A percentile compares a stretch with the other conserved stretches of the same genome.
phyloP scores from a whole-genome alignment of 2,329 filamentous ascomycete species.

The Stagonosporopsis vannaccii region DNA sequence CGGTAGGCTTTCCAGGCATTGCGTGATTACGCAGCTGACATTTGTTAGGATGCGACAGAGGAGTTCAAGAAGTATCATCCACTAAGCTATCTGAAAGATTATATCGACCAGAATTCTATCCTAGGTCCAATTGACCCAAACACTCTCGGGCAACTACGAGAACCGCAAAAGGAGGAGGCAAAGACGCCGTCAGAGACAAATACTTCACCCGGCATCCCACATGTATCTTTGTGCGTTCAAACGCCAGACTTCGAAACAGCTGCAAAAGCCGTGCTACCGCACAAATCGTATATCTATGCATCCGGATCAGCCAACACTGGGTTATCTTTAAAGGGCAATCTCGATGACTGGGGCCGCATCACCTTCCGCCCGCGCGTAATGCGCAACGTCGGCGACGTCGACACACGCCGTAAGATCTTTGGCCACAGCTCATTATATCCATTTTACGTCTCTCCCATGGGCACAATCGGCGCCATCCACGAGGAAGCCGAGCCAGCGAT shows the following conservation, averaged over 20 bases:
- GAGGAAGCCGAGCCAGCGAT: slow-evolving; percentile 47
- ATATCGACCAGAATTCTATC: slow-evolving; percentile 35
- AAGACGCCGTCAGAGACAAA: slow-evolving; percentile 27
- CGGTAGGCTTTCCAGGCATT: slow-evolving; percentile 32
- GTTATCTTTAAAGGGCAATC: slow-evolving; percentile 39
- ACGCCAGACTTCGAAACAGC: slow-evolving; percentile 44
- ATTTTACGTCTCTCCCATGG: slow-evolving; percentile 52
- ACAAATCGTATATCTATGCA: slow-evolving; percentile 45
- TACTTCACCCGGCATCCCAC: slow-evolving; percentile 34
- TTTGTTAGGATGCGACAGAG: slow-evolving; percentile 41
- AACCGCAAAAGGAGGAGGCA: slow-evolving; percentile 31
- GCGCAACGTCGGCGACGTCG: slow-evolving; percentile 45
- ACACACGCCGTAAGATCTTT: slow-evolving; percentile 43
- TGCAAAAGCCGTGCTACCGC: slow-evolving; percentile 42
- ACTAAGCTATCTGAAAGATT: slow-evolving; percentile 39
- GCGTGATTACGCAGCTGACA: slow-evolving; percentile 11
- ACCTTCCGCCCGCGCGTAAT: slow-evolving; percentile 47
- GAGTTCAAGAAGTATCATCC: slow-evolving; percentile 48
- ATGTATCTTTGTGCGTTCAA: slow-evolving; percentile 41
- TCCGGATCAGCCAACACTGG: slow-evolving; percentile 47
- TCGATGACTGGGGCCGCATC: slow-evolving; percentile 46
- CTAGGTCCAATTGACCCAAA: slow-evolving; percentile 43
- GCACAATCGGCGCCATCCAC: slow-evolving; percentile 46
- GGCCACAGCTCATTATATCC: slow-evolving; percentile 45
- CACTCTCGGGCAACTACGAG: slow-evolving; percentile 38